A percentile compares a stretch with the other conserved stretches of the same genome.
Conservation (phyloP, 352 stramenopile species). For the Phytophthora constricta region DNA sequence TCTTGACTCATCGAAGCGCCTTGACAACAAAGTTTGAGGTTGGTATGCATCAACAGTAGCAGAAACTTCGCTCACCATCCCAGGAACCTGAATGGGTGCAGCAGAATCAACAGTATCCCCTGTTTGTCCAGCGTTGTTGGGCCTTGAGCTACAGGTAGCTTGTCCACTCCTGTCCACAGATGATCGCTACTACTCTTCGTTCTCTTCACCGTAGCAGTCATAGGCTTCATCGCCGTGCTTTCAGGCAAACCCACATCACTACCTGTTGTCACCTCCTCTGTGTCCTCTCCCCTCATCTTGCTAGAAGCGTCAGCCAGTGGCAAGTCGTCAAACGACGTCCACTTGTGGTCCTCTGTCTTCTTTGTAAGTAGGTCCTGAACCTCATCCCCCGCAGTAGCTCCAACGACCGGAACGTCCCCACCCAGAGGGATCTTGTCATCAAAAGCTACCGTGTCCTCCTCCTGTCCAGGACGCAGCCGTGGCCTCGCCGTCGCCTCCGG, state of each 20-base stretch:
- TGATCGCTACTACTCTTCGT: slow-evolving; percentile 3
- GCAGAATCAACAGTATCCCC: neutral
- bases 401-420: slow-evolving; percentile 28
- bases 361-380: slow-evolving; percentile 1
- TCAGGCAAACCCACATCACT: neutral
- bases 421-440: slow-evolving; percentile 34
- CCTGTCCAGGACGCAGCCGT: slow-evolving; percentile 10
- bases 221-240: slow-evolving; percentile 11
- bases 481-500: slow-evolving; percentile 21
- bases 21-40: slow-evolving; percentile 16
- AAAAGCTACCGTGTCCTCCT: slow-evolving; percentile 29
- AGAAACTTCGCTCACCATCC: neutral
- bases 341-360: slow-evolving; percentile 14
- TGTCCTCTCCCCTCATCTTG: neutral
- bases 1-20: slow-evolving; percentile 36
- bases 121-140: neutral
- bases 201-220: slow-evolving; percentile 5
- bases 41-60: neutral
- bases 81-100: neutral
- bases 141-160: slow-evolving; percentile 23
- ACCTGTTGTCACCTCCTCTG: neutral
- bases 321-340: slow-evolving; percentile 25
- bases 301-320: slow-evolving; percentile 10
- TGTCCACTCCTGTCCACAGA: slow-evolving; percentile 31
- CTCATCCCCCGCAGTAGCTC: slow-evolving; percentile 14